Percentiles rank a stretch among this genome's conserved stretches.
These are phyloP conservation scores for Fusarium avenaceum DNA, from an alignment of 2,329 filamentous ascomycete genomes.

Conservation along the genomic window DNA sequence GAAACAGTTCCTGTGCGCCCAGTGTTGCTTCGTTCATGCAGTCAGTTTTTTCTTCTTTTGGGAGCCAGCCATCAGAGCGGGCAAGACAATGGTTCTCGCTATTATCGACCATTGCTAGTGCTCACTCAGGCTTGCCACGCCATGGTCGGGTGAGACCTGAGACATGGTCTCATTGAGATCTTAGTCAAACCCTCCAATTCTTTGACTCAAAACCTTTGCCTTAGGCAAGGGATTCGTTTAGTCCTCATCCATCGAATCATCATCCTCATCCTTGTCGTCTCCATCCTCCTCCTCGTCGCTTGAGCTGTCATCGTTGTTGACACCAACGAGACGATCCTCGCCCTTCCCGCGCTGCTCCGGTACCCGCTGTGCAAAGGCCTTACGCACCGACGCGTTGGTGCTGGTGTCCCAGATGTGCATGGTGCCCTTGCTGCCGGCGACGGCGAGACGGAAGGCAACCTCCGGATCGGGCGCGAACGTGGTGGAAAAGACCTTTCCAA, in stretches of 20 bases:
- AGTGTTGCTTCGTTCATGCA: constrained; percentile 38
- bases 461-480: constrained; percentile 90
- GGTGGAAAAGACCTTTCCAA: constrained; percentile 94
- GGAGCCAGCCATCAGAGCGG: constrained; percentile 3
- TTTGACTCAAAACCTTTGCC: constrained; percentile 19
- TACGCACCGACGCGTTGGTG: constrained; percentile 88
- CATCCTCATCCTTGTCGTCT: constrained; percentile 66
- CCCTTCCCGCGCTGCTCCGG: constrained; percentile 71
- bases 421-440: constrained; percentile 93
- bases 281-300: constrained; percentile 69
- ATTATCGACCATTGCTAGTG: constrained; percentile 26
- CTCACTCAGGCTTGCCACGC: constrained; percentile 18
- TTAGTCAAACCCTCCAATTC: constrained; percentile 16
- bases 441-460: constrained; percentile 91
- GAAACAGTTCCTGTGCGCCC: constrained; percentile 40
- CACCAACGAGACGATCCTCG: constrained; percentile 82
- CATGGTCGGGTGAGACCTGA: constrained; percentile 25
- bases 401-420: constrained; percentile 97
- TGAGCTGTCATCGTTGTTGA: constrained; percentile 77
- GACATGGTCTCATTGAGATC: constrained; percentile 28
- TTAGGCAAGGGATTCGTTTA: constrained; percentile 47
- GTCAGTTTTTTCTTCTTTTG: constrained; percentile 5
- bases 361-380: constrained; percentile 80
- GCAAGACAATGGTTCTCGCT: constrained; percentile 34
- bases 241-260: constrained; percentile 69